Conservation (phyloP, 2,329 filamentous ascomycete species). For the Xylaria sp. region DNA sequence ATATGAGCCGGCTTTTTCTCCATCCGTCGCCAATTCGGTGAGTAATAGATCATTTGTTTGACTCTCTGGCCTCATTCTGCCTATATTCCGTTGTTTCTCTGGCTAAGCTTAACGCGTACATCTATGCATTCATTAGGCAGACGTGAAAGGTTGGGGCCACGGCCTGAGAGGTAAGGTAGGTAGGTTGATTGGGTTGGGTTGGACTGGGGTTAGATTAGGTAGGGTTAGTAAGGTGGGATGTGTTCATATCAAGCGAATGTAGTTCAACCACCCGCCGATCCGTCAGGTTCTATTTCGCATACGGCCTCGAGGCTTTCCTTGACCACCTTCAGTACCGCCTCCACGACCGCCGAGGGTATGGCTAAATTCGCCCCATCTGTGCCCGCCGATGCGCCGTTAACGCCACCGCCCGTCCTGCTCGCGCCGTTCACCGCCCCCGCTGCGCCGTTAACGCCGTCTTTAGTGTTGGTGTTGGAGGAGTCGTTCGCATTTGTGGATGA, state of each 20-base stretch:
- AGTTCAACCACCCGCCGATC: slow-evolving; percentile 37
- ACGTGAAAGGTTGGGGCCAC: not conserved
- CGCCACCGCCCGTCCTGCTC: slow-evolving; percentile 33
- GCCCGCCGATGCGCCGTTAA: slow-evolving; percentile 48
- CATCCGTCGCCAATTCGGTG: not conserved
- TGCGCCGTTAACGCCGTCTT: slow-evolving; percentile 31
- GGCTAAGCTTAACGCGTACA: slow-evolving; percentile 7
- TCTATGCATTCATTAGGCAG: slow-evolving; percentile 12
- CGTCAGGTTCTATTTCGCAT: slow-evolving; percentile 53
- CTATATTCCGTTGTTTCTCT: not conserved
- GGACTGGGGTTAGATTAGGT: not conserved
- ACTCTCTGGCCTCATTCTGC: not conserved
- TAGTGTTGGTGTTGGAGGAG: slow-evolving; percentile 37
- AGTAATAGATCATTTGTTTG: not conserved
- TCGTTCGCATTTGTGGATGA: slow-evolving; percentile 32
- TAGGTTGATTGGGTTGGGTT: not conserved
- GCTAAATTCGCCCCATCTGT: slow-evolving; percentile 57
- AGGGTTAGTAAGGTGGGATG: not conserved
- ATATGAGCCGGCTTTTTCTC: not conserved
- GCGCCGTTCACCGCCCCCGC: slow-evolving; percentile 32
- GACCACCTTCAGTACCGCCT: slow-evolving; percentile 70
- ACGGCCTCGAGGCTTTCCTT: slow-evolving; percentile 67
- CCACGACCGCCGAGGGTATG: slow-evolving; percentile 68
- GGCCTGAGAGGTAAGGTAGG: not conserved
- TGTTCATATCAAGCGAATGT: not conserved